Conservation (phyloP, 1,139 yeast species). For the Yueomyces sp. region DNA sequence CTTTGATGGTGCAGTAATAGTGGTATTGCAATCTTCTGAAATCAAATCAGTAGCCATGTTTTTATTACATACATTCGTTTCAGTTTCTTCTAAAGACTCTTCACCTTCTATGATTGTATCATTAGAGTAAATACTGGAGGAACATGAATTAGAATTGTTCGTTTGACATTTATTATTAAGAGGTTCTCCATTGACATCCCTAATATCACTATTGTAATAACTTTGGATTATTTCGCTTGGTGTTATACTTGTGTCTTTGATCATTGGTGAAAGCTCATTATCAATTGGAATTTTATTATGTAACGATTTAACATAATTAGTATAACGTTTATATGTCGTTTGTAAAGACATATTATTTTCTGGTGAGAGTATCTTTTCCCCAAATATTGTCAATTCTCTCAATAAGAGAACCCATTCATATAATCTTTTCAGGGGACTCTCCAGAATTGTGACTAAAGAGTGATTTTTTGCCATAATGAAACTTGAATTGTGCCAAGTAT, state of each 20-base stretch:
- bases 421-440: constrained; percentile 14
- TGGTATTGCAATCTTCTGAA: no score
- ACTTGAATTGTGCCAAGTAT: constrained; percentile 17
- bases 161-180: not conserved
- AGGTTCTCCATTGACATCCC: not conserved
- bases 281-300: no score
- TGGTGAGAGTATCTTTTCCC: not conserved
- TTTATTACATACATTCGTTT: no score
- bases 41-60: no score
- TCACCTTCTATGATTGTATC: not conserved
- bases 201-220: not conserved
- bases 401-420: constrained; percentile 8
- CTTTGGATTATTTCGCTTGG: not conserved
- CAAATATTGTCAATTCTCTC: not conserved
- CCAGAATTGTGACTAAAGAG: constrained; percentile 13
- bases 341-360: not conserved
- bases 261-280: not conserved
- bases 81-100: not conserved
- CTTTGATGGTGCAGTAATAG: no score
- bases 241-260: not conserved
- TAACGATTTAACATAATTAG: not conserved
- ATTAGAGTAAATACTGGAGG: constrained; percentile 10
- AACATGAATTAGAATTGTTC: constrained; percentile 2
- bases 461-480: constrained; percentile 9
- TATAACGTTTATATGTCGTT: not conserved